These are phyloP conservation scores for Acidiella bohemica DNA, from an alignment of 495 filamentous ascomycete genomes.

Conservation along the genomic window DNA sequence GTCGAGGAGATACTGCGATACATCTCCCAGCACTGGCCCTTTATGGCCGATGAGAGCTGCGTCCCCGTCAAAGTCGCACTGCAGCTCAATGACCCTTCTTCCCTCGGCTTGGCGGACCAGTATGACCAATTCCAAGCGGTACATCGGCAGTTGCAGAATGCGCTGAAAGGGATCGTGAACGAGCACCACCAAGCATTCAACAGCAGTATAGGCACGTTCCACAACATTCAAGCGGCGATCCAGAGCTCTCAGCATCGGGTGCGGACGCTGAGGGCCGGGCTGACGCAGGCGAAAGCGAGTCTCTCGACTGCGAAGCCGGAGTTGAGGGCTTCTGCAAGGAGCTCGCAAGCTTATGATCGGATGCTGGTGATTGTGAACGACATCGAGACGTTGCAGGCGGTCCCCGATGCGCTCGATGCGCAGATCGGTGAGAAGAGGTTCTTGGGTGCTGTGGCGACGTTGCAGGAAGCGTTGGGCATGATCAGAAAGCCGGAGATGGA, in stretches of 20 bases:
- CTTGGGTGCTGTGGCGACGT: conserved; percentile 75
- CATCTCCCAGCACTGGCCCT: conserved; percentile 79
- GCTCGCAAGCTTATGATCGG: conserved; percentile 82
- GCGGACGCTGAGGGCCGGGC: conserved; percentile 63
- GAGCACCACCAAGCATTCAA: conserved; percentile 99
- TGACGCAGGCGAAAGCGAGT: conserved; percentile 68
- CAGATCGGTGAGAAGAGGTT: conserved; percentile 94
- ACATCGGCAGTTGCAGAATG: conserved; percentile 72
- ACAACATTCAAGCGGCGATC: conserved; percentile 93
- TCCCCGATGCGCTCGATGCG: conserved; percentile 86
- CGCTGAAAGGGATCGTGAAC: conserved; percentile 90
- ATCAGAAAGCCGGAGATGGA: conserved; percentile 81
- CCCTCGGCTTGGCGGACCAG: conserved; percentile 76
- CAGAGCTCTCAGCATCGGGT: conserved; percentile 76
- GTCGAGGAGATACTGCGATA: conserved; percentile 48
- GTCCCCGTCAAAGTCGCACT: conserved; percentile 86
- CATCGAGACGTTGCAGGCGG: conserved; percentile 77
- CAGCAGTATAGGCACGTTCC: conserved; percentile 95
- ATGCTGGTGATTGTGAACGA: conserved; percentile 72
- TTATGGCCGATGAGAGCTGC: conserved; percentile 76
- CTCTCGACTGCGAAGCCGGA: conserved; percentile 77
- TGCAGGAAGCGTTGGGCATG: conserved; percentile 71
- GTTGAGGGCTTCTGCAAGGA: conserved; percentile 68
- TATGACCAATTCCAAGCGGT: conserved; percentile 70
- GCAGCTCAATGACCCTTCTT: conserved; percentile 85